Base-by-base conservation (phyloP, 2,329 filamentous ascomycete species). In the Venturia carpophila region DNA sequence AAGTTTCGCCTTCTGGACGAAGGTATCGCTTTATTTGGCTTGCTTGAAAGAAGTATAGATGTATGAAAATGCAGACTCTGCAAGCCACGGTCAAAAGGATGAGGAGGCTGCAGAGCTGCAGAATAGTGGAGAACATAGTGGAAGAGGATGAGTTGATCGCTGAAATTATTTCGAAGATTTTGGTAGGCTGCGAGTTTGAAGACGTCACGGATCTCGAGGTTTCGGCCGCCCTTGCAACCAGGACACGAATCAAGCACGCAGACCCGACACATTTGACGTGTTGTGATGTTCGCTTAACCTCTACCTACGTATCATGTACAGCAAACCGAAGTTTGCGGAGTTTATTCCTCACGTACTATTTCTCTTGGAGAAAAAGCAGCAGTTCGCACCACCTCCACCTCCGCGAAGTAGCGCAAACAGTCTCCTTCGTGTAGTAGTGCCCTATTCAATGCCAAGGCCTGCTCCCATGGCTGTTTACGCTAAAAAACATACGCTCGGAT, bases 1-100 rank as follows among this genome's bases (percentile, higher is more conserved):
- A 83, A 17, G 52, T 27, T 10, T 55, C 30, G 9, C 13, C 42
- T 1, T 63, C 60, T 9, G 34, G 24, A 39, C 19, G 34, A 7
- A 65, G 42, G 39, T 65, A 65, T 17, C 45, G 60, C 1, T 52
- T 27, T 15, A 66, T 30, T 19, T 43, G 55, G 21, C 60, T 27
- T 17, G 34, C 19, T n/a, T 37, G 64, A 34, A 66, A 7, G 45
- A 66, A 65, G 19, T 65, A 62, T 13, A 49, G 41, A 17, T 62
- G 5, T 30, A 39, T 21, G 10, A 62, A 62, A 34, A 37, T 15
- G 2, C 11, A 58, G 9, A 37, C 11, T 58, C 30, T 58, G 19
- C 17, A 34, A 37, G 30, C 52, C 27, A 58, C 30, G 2, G 9
- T 19, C 5, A 11, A 37, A 13, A 58, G 15, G 15, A 37, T n/a